phyloP scores from a whole-genome alignment of 1,284 basidiomycete species.

The Ganoderma boninense region DNA sequence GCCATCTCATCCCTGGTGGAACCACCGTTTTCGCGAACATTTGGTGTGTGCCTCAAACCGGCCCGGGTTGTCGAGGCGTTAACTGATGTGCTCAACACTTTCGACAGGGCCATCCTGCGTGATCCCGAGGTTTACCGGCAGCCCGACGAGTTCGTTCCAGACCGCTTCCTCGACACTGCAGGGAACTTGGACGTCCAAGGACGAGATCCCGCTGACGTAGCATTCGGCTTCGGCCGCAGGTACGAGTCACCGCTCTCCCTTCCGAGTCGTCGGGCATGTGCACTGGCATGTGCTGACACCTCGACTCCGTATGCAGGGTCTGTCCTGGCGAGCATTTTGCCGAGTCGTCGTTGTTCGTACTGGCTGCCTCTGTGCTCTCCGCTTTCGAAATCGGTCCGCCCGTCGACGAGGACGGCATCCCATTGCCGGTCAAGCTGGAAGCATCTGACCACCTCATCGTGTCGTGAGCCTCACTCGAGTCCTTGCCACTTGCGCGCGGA shows the following conservation, averaged over 20 bases:
- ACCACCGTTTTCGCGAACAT: constrained; percentile 22
- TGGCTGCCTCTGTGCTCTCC: constrained; percentile 20
- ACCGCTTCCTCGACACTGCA: constrained; percentile 13
- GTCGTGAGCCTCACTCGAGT: background rate
- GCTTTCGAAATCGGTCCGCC: constrained; percentile 17
- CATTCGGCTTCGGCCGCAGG: constrained; percentile 24
- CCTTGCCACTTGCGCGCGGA: too few species aligned
- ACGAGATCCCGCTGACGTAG: constrained; percentile 6
- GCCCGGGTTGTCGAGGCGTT: too few species aligned
- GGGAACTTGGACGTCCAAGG: constrained; percentile 1
- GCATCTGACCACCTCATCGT: background rate
- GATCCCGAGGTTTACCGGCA: constrained; percentile 28
- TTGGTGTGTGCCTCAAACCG: constrained; percentile 17
- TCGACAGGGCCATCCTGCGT: constrained; percentile 30
- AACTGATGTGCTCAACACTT: background rate
- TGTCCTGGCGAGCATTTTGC: constrained; percentile 26
- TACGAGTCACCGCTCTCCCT: too few species aligned
- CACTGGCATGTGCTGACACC: too few species aligned
- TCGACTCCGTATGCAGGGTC: too few species aligned
- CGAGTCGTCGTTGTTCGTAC: constrained; percentile 20
- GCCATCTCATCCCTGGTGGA: constrained; percentile 22
- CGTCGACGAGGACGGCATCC: constrained; percentile 6
- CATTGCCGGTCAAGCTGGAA: background rate
- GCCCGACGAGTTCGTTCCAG: constrained; percentile 28
- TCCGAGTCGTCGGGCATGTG: too few species aligned